These are phyloP conservation scores for Patellifolia procumbens DNA, from an alignment of 179 eudicot species.

Conservation along the genomic window DNA sequence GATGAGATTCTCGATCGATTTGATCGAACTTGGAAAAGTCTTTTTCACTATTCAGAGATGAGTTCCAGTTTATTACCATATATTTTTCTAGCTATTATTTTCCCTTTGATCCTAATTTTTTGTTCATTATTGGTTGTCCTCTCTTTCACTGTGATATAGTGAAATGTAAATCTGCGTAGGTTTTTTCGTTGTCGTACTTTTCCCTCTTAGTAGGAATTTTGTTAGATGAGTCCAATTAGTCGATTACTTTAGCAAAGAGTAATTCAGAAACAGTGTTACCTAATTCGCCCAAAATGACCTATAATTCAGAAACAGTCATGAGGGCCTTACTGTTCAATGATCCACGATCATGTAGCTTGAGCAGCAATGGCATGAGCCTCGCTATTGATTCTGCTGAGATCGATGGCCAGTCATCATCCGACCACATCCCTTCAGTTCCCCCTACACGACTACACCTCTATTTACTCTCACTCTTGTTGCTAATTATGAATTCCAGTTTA, in stretches of 20 bases:
- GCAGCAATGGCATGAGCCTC: constrained; percentile 75
- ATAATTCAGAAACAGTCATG: too few relatives aligned
- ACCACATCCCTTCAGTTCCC: constrained; percentile 13
- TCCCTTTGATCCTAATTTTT: neutral
- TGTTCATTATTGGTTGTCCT: neutral
- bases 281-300: too few relatives aligned
- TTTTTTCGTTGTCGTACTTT: too few relatives aligned
- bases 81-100: constrained; percentile 7
- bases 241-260: too few relatives aligned
- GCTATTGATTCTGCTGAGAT: constrained; percentile 82
- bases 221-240: neutral
- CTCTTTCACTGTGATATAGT: neutral
- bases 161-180: neutral
- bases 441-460: constrained; percentile 22
- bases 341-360: constrained; percentile 63
- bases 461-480: constrained; percentile 26
- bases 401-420: constrained; percentile 46
- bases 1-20: too few relatives aligned
- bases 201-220: neutral
- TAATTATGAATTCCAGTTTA: constrained; percentile 29
- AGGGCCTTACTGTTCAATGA: constrained; percentile 65
- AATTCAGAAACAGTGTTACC: too few relatives aligned
- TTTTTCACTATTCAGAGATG: too few relatives aligned
- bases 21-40: too few relatives aligned
- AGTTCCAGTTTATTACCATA: constrained; percentile 31